Base-by-base conservation (phyloP, 1,284 basidiomycete genomes). In the Porogramme epimiltina region DNA sequence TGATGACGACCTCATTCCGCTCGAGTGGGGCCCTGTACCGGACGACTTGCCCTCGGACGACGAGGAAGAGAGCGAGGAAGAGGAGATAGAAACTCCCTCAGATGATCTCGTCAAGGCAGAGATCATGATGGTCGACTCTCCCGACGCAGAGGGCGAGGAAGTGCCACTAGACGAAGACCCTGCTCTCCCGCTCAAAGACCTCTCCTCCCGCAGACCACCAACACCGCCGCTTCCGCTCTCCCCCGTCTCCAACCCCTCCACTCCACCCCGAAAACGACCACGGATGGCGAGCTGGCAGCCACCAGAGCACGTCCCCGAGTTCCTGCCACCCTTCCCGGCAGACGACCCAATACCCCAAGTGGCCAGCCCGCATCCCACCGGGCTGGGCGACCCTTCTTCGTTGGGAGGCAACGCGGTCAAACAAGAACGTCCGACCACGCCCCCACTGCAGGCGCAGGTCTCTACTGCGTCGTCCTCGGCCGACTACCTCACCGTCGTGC, bases 401-500 rank as follows among this genome's bases (percentile, higher is more conserved):
- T 42, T 55, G 23, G 15, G 24, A n/a, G 47, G 42, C 23, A 55
- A 50, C 31, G 33, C 62, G 0, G 53, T 68, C 43, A 69, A 70
- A 51, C n/a, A 62, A 16, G 70, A 71, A 43, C 62, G 66, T 5
- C 58, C 62, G 4, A 48, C 62, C 16, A 62, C 69, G 41, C 59
- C 72, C 33, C 56, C 72, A 40, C 56, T 77, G 51, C 74, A 77
- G 52, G 66, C 78, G 4, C 66, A 79, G 48, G 73, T 79, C 13
- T 72, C 81, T 2, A 72, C 80, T 1, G 75, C 77, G 4, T 72
- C 80, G 9, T 65, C 68, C 10, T 65, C 71, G 0, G 80, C 84
- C 10, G 87, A 91, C 65, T 88, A 88, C 55, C 72, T 82, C 16
- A 77, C 84, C 5, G 80, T 81, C 59, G 77, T 89, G 1, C 85